Conservation (phyloP, 345 rosid genomes). For the Citrus trifoliata region DNA sequence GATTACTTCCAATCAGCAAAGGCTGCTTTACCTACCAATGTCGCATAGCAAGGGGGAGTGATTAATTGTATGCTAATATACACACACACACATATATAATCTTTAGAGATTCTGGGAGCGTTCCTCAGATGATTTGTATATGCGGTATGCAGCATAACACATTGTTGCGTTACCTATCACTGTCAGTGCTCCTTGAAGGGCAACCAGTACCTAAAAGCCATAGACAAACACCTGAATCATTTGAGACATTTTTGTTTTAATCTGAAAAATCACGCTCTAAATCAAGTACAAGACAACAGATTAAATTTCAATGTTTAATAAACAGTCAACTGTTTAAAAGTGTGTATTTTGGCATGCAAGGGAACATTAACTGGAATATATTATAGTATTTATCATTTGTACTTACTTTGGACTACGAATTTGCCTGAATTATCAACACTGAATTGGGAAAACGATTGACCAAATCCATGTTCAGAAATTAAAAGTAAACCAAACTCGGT, state of each 20-base stretch:
- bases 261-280: not conserved
- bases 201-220: constrained; percentile 3
- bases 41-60: not conserved
- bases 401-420: not conserved
- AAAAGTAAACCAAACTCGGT: not conserved
- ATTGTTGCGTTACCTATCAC: constrained; percentile 78
- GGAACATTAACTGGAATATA: not conserved
- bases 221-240: not conserved
- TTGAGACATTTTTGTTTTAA: not conserved
- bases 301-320: not conserved
- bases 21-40: constrained; percentile 14
- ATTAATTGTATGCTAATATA: not conserved
- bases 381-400: not conserved
- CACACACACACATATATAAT: not conserved
- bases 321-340: not conserved
- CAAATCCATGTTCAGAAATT: not conserved
- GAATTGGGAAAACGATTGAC: not conserved
- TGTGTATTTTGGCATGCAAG: not conserved
- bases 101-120: constrained; percentile 40
- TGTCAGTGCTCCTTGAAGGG: constrained; percentile 34
- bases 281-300: not conserved
- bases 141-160: constrained; percentile 82
- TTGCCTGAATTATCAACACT: not conserved
- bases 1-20: not conserved
- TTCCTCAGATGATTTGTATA: constrained; percentile 52